These are phyloP conservation scores for Boletus rubropictus DNA, from an alignment of 768 basidiomycete species.

Conservation along the genomic window DNA sequence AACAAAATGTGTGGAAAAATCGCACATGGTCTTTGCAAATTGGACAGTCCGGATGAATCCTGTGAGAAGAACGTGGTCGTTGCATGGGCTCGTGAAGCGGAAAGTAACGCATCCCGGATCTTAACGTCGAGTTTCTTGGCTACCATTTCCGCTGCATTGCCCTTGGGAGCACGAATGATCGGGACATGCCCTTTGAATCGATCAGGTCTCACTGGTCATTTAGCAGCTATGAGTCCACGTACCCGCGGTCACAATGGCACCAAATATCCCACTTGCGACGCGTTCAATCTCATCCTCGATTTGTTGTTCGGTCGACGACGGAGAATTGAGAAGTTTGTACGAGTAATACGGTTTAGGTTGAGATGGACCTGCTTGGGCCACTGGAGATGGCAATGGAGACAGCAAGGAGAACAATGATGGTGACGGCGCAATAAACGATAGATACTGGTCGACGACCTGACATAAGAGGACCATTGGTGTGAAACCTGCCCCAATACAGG, in stretches of 20 bases:
- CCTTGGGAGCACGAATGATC: conserved; percentile 88
- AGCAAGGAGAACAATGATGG: conserved; percentile 89
- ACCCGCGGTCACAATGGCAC: conserved; percentile 86
- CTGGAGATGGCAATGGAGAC: conserved; percentile 44
- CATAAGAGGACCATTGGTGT: neutral
- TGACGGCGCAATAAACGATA: conserved; percentile 93
- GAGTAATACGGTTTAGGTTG: conserved; percentile 46
- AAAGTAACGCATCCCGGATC: conserved; percentile 79
- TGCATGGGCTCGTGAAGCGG: conserved; percentile 56
- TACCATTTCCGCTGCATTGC: conserved; percentile 99
- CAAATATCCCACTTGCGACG: conserved; percentile 85
- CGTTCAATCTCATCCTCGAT: conserved; percentile 94
- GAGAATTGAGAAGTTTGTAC: conserved; percentile 87
- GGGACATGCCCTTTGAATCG: conserved; percentile 73
- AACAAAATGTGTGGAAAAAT: conserved; percentile 5
- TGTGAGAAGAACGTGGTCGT: conserved; percentile 62
- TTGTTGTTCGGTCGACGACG: conserved; percentile 80
- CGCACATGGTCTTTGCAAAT: conserved; percentile 82
- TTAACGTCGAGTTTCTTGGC: conserved; percentile 91
- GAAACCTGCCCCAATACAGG: neutral
- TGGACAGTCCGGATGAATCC: conserved; percentile 78
- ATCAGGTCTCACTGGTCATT: neutral
- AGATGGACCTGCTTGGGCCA: conserved; percentile 32
- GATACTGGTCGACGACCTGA: conserved; percentile 92
- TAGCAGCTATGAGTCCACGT: conserved; percentile 16